Percentiles rank a stretch among this genome's conserved stretches.
Conservation (phyloP, 345 rosid species). For the Salix caprea region DNA sequence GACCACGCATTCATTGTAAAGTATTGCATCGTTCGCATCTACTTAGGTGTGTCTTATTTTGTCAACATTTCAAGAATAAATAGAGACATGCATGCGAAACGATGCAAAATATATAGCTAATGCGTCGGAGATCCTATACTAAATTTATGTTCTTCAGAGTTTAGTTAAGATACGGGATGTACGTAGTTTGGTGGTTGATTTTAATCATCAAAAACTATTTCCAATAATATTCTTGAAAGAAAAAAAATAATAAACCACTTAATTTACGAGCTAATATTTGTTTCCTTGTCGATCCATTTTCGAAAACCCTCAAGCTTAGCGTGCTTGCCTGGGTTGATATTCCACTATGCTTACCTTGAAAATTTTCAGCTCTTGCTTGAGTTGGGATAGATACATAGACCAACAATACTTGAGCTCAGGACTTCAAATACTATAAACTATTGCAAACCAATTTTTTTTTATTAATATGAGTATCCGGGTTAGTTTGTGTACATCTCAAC, state of each 20-base stretch:
- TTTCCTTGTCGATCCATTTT: not conserved
- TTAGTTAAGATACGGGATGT: not conserved
- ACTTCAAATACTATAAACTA: not conserved
- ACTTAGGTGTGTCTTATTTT: too few relatives aligned
- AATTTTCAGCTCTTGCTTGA: not conserved
- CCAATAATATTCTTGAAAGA: too few relatives aligned
- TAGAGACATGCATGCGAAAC: not conserved
- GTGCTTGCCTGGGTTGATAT: not conserved
- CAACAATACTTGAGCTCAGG: too few relatives aligned
- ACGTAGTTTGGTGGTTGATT: not conserved
- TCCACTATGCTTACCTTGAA: not conserved
- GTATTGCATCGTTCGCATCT: too few relatives aligned
- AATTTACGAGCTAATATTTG: not conserved
- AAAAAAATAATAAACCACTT: too few relatives aligned
- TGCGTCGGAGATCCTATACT: too few relatives aligned
- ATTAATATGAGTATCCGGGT: fast-evolving
- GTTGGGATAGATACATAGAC: not conserved
- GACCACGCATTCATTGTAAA: too few relatives aligned
- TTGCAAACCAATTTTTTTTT: not conserved
- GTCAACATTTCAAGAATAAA: too few relatives aligned
- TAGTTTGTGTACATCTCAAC: fast-evolving
- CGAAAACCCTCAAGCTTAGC: too few relatives aligned
- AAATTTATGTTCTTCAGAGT: not conserved
- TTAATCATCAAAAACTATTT: not conserved
- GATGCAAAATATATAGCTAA: not conserved